Percentiles rank a stretch among this genome's conserved stretches.
Evolutionary conservation across 208 protist genomes (phyloP).

Genomic region (Trypanosomatidae sp.): DNA sequence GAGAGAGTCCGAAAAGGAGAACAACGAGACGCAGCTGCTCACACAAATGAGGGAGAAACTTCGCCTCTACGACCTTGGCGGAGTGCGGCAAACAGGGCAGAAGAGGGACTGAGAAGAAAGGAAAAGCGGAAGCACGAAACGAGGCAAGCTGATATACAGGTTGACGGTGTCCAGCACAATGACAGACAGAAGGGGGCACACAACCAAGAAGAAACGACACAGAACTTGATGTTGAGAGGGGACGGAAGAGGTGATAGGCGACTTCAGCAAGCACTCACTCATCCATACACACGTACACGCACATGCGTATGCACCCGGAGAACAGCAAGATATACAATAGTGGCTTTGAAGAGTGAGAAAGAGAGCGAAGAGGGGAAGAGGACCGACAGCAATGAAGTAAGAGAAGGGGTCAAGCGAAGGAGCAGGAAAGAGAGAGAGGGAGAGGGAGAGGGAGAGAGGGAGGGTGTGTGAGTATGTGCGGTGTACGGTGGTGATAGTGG

Average conservation of each 20-base stretch:
- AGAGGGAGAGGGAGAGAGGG: not conserved
- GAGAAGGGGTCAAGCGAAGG: not conserved
- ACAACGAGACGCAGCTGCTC: not conserved
- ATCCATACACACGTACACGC: constrained; percentile 2
- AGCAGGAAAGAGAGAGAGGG: not conserved
- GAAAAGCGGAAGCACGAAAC: not conserved
- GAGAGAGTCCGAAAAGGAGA: not conserved
- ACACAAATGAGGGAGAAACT: not conserved
- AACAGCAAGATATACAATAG: not conserved
- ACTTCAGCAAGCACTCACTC: not conserved
- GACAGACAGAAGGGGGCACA: not conserved
- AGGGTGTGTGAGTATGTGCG: not conserved
- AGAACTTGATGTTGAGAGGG: not conserved
- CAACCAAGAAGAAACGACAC: not conserved
- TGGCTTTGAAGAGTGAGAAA: constrained; percentile 1
- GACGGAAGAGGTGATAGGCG: not conserved
- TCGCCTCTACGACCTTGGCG: not conserved
- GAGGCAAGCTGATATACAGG: not conserved
- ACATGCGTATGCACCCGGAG: not conserved
- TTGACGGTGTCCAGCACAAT: not conserved
- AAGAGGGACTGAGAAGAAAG: not conserved
- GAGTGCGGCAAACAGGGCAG: not conserved
- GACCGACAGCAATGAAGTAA: not conserved
- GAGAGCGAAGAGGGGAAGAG: constrained; percentile 7
- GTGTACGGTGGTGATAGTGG: not conserved